Evolutionary conservation across 1,284 basidiomycete genomes (phyloP), one percentile per base, ranked within the genome.

Genomic region (Ustilago shanxiensis): DNA sequence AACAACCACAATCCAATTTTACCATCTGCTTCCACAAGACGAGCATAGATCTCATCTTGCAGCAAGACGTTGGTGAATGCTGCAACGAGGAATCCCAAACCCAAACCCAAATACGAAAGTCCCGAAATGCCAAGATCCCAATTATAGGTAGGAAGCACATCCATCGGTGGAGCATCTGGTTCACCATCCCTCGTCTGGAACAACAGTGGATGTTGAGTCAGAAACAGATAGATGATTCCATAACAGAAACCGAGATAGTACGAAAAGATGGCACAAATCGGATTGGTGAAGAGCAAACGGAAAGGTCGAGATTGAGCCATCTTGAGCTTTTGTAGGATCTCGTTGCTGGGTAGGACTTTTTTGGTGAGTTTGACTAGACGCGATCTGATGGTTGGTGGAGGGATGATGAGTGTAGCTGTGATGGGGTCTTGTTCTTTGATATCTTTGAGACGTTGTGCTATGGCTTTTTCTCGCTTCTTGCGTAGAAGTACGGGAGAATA

Each of bases 161-260:
- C 18, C 9, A 44, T 33, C 14, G 67, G 35, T 1, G 79, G 75
- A 0, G 83, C 85, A 16, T 87, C 87, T 18, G 83, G 74, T n/a
- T 68, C 66, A 11, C 44, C 61, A 2, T 57, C 44, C 0, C 79
- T n/a, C n/a, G 64, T 69, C 18, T 83, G 72, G 60, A 87, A 89
- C 26, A 88, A 72, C 0, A 89, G 67, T 3, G 88, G 88, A 11
- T 88, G 79, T 60, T 83, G 76, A 9, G 85, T 84, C 31, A 88
- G 85, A 51, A 88, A 83, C 66, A 87, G 87, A 18, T 88, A 81
- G 60, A 82, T 72, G 71, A 87, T 80, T 11, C 87, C 87, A 65
- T 88, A 89, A 54, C 87, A 83, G 73, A 87, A 89, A 0, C 87
- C 87, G 60, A 88, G 87, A 75, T 89, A 88, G 45, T 83, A 51